Evolutionary conservation across 2,329 filamentous ascomycete genomes (phyloP).

Genomic region (Parastagonospora nodorum): DNA sequence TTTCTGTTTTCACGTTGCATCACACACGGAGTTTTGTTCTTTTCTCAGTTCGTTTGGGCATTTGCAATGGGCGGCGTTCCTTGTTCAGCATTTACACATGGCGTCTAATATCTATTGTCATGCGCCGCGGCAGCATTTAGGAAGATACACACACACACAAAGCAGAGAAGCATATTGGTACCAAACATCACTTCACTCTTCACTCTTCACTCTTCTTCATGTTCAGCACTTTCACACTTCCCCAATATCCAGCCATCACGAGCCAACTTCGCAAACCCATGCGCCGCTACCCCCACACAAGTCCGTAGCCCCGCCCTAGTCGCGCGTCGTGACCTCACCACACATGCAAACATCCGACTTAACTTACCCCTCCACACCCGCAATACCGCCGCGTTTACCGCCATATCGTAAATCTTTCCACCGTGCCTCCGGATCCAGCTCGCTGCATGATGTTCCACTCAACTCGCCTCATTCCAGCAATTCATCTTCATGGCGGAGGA

Average conservation of each 20-base stretch:
- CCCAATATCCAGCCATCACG: too few relatives aligned
- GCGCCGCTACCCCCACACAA: not conserved
- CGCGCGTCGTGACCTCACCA: slow-evolving; percentile 32
- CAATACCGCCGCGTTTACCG: slow-evolving; percentile 8
- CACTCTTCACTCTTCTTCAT: too few relatives aligned
- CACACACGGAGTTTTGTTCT: slow-evolving; percentile 20
- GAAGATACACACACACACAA: not conserved
- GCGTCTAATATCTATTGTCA: not conserved
- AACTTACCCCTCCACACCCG: not conserved
- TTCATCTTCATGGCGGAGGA: too few relatives aligned
- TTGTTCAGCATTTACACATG: not conserved
- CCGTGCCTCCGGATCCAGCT: not conserved
- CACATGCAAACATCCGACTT: slow-evolving; percentile 15
- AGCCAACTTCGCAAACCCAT: too few relatives aligned
- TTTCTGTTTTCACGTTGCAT: slow-evolving; percentile 18
- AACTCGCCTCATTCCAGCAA: too few relatives aligned
- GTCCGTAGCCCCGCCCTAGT: slow-evolving; percentile 1
- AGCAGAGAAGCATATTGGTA: too few relatives aligned
- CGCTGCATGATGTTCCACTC: not conserved
- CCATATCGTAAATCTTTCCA: not conserved
- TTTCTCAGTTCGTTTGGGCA: too few relatives aligned
- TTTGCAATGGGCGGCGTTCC: not conserved
- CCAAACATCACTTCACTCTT: too few relatives aligned
- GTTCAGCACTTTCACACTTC: too few relatives aligned
- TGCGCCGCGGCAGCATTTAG: slow-evolving; percentile 29